Evolutionary conservation across 306 rosid genomes (phyloP), one percentile per base, ranked within the genome.

Genomic region (Lathyrus sativus): DNA sequence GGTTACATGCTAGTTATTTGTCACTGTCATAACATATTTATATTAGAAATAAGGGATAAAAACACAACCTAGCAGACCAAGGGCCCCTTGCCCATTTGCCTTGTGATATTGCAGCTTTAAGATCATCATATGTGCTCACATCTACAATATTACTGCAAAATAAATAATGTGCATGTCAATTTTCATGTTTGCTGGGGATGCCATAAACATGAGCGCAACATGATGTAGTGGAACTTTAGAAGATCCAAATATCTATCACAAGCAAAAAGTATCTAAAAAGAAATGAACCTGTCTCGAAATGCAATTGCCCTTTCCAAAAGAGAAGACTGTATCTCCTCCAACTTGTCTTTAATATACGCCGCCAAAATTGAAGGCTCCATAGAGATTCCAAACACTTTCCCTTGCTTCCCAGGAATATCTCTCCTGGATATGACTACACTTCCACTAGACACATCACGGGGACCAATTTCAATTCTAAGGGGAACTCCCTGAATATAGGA

Each of bases 41-140:
- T 29, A 39, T 22, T 24, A 42, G 54, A 74, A 69, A 18, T 19
- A 3, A 4, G 24, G 58, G 51, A 12, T 2, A 3, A 31, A 35
- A 56, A n/a, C 12, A 54, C 64, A 83, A 93, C 98, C 96, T 86
- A 49, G 98, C 98, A 33, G 98, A 93, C 98, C 98, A 93, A 45
- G 98, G 97, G 62, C 96, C 97, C 80, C 97, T 85, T 50, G 99
- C 99, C 99, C 99, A 93, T 88, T 88, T 91, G 13, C 98, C 98
- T 78, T 85, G 78, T 31, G 93, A 80, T 72, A 93, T 86, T 39
- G 91, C 98, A 10, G 35, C 83, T 86, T 90, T 90, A 78, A 93
- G 99, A 75, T 93, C 99, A 74, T 85, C 82, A 33, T 93, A 93
- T 39, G 97, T 82, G 70, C 79, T 85, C 50, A 93, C 97, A 79